Evolutionary conservation across 176 grass and related monocot genomes (phyloP), one percentile per base, ranked within the genome.

Genomic region (Raddia guianensis): DNA sequence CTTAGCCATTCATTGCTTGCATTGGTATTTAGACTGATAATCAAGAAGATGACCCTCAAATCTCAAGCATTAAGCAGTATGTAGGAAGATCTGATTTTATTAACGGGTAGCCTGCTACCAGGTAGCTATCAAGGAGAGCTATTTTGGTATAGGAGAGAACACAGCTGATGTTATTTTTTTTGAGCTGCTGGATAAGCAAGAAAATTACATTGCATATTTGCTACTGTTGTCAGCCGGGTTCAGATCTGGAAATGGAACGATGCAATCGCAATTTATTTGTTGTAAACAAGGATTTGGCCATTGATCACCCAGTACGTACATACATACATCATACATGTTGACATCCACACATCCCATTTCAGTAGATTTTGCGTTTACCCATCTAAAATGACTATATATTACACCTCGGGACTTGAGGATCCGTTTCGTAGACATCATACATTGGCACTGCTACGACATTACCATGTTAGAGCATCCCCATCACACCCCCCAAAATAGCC

Each of bases 21-120:
- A 6, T 74, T 77, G 35, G 61, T 58, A n/a, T 51, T n/a, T 44
- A 14, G 63, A 51, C 69, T 40, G 68, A 74, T 69, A 89, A 75
- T 65, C 10, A 70, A 75, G 37, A 86, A 66, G 49, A 58, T 66
- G 5, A 18, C 6, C 49, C 21, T 43, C 49, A 15, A 71, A 63
- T 45, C 35, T 55, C 33, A 47, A 62, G 37, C 58, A 33, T 47
- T 16, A 42, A 76, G 40, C 18, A 49, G 63, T 46, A n/a, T 69
- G 18, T n/a, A 59, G 11, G 52, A 63, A 64, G 34, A 82, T 76
- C 62, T 63, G 64, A 75, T 69, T n/a, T 52, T 68, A 51, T 80
- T 75, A 61, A 69, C 15, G 55, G 16, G 21, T 68, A 46, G 5
- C 58, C 15, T 70, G 35, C 16, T 68, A 60, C n/a, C 37, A 40